These are phyloP conservation scores for Fusarium torulosum DNA, from an alignment of 2,329 filamentous ascomycete genomes.

Conservation along the genomic window DNA sequence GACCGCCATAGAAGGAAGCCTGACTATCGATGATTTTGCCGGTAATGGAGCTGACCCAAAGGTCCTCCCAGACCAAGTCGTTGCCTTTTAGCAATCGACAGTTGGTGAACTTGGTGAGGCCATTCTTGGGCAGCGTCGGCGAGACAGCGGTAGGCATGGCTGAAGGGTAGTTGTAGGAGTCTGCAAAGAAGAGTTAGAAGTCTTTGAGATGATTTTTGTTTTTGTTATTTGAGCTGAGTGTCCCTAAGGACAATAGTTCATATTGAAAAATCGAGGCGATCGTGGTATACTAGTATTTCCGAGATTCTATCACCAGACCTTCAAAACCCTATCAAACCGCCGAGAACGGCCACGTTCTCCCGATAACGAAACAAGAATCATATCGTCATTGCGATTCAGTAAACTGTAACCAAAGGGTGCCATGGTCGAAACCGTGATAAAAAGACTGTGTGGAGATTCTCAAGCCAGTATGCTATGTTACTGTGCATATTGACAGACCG, in stretches of 20 bases:
- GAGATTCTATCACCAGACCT: constrained; percentile 5
- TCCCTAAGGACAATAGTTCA: constrained; percentile 25
- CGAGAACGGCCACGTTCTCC: constrained; percentile 38
- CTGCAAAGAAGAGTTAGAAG: constrained; percentile 25
- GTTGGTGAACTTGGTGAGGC: constrained; percentile 90
- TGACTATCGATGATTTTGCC: constrained; percentile 85
- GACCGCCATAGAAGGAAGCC: constrained; percentile 75
- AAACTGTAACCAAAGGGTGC: constrained; percentile 31
- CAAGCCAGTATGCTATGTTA: constrained; percentile 20
- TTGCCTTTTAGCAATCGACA: constrained; percentile 80
- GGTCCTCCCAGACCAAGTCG: constrained; percentile 77
- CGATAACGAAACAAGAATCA: constrained; percentile 24
- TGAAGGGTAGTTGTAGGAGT: constrained; percentile 31
- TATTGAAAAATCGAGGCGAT: constrained; percentile 17
- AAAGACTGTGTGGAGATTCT: constrained; percentile 36
- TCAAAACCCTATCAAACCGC: constrained; percentile 36
- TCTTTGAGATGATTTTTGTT: constrained; percentile 5
- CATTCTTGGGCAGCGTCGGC: constrained; percentile 56
- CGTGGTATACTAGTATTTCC: constrained; percentile 40
- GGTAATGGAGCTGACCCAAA: constrained; percentile 87
- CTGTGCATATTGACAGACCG: constrained; percentile 36
- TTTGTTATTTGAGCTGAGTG: constrained; percentile 19
- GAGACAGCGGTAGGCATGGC: constrained; percentile 64
- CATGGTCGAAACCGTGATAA: constrained; percentile 32
- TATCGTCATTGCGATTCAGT: constrained; percentile 35